Base-by-base conservation (phyloP, 2,329 filamentous ascomycete species). In the Chrysoporthe puriensis region DNA sequence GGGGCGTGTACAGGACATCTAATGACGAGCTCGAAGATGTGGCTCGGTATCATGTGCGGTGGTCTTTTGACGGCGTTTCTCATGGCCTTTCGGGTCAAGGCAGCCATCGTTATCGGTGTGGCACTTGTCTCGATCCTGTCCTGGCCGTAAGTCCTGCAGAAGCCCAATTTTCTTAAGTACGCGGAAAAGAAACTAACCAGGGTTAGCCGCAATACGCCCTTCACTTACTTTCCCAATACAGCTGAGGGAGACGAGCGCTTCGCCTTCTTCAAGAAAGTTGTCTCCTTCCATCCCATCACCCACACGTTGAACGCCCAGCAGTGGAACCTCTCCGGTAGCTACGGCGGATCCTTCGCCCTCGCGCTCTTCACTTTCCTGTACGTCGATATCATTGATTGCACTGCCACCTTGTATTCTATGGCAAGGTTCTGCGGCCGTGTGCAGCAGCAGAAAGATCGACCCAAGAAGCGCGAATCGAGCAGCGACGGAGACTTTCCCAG, bases 11-110 rank as follows among this genome's bases (percentile, higher is more conserved):
- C 79, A 4, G 81, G 82, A 26, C 83, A 88, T 34, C 88, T 92
- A 75, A 94, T 96, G 91, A 85, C 89, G 5, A 96, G 87, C 73
- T 90, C 92, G 40, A 69, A 89, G 87, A 82, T 96, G 84, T 97
- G 94, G 94, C 87, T 96, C 64, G 94, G 92, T 13, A 90, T 97
- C 71, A 90, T 93, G 75, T 88, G 90, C 64, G 92, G 94, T 16
- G 92, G 93, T 44, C 83, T 97, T 58, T 78, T 96, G 48, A 95
- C 93, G 0, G 88, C 91, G 5, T 86, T 95, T 71, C 87, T 97
- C 78, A 93, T 93, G 91, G 86, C 90, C 21, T 94, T 90, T 76
- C 87, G 89, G 50, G 83, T 93, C 79, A 93, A 92, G 76, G 90
- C 90, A 65, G 90, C 91, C 60, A 91, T 94, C 70, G 86, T 93